These are phyloP conservation scores for Colletotrichum trifolii DNA, from an alignment of 2,329 filamentous ascomycete species.

Conservation along the genomic window DNA sequence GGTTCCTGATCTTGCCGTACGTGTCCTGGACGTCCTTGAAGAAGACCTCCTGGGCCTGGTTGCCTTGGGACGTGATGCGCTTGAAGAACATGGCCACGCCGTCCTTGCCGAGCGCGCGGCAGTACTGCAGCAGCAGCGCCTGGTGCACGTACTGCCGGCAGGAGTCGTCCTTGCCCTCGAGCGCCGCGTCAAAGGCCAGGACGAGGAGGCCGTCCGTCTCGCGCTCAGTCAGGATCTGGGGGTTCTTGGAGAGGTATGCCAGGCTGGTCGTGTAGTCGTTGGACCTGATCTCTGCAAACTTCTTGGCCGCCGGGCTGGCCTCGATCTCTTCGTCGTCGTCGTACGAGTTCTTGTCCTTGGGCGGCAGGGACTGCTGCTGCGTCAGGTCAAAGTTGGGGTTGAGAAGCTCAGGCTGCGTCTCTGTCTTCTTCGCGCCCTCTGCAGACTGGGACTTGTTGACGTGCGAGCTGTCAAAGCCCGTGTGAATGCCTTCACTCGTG, in stretches of 20 bases:
- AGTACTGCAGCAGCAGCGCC: constrained; percentile 92
- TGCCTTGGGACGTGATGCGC: constrained; percentile 87
- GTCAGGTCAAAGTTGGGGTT: constrained; percentile 68
- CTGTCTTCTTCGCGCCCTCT: constrained; percentile 53
- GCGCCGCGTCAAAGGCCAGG: constrained; percentile 89
- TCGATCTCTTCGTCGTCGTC: constrained; percentile 80
- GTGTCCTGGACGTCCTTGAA: constrained; percentile 92
- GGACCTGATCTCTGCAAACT: constrained; percentile 82
- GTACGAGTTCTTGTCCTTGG: constrained; percentile 55
- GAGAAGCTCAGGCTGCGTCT: constrained; percentile 75
- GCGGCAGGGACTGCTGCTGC: constrained; percentile 32
- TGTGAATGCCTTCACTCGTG: constrained; percentile 89
- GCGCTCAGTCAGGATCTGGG: constrained; percentile 80
- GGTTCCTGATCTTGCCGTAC: constrained; percentile 82
- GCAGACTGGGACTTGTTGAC: constrained; percentile 71
- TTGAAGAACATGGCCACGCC: constrained; percentile 96
- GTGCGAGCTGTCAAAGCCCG: constrained; percentile 89
- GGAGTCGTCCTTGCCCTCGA: constrained; percentile 80
- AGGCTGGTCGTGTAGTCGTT: constrained; percentile 80
- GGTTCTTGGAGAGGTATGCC: constrained; percentile 82
- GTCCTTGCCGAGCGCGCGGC: constrained; percentile 86
- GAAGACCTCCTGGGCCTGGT: constrained; percentile 92
- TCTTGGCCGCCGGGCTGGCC: constrained; percentile 80
- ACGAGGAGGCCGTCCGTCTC: constrained; percentile 93
- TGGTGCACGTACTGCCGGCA: constrained; percentile 92